Evolutionary conservation across 2,329 filamentous ascomycete species (phyloP).

Genomic region (Aspergillus udagawae): DNA sequence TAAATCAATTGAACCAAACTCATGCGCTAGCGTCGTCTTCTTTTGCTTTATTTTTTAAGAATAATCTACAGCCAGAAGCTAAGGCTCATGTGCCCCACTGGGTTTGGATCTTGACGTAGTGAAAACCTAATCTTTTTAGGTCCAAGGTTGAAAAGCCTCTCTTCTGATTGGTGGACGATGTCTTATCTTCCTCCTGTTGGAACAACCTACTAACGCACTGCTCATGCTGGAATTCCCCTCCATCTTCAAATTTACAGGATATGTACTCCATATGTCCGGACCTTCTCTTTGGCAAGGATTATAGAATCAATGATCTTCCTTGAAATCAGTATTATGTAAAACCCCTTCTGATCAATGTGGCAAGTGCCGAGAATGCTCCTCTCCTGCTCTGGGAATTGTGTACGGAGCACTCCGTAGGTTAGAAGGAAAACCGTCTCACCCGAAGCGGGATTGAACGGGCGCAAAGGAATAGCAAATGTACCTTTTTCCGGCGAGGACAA

Average conservation of each 20-base stretch:
- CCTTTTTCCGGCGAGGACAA: slow-evolving; percentile 1
- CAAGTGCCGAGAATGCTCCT: neutral
- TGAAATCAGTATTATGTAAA: neutral
- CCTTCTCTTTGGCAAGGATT: neutral
- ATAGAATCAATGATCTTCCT: neutral
- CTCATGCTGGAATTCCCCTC: neutral
- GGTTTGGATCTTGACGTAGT: slow-evolving; percentile 35
- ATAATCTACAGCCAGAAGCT: slow-evolving; percentile 2
- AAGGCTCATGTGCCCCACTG: slow-evolving; percentile 15
- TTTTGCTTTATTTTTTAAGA: slow-evolving; percentile 6
- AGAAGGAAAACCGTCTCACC: neutral
- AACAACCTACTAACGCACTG: slow-evolving; percentile 5
- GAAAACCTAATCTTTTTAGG: slow-evolving; percentile 31
- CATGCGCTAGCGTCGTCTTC: slow-evolving; percentile 8
- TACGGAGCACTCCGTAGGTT: neutral
- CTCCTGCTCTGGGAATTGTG: neutral
- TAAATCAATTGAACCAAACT: neutral
- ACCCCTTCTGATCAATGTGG: neutral
- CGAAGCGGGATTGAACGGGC: slow-evolving; percentile 10
- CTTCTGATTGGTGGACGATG: slow-evolving; percentile 25
- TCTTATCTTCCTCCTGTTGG: slow-evolving; percentile 28
- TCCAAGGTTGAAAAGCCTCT: slow-evolving; percentile 25
- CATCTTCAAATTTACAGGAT: no score
- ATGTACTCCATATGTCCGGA: neutral
- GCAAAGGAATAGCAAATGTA: neutral